Evolutionary conservation across 176 grass and related monocot species (phyloP), one percentile per base, ranked within the genome.

Genomic region (Musa acuminata): DNA sequence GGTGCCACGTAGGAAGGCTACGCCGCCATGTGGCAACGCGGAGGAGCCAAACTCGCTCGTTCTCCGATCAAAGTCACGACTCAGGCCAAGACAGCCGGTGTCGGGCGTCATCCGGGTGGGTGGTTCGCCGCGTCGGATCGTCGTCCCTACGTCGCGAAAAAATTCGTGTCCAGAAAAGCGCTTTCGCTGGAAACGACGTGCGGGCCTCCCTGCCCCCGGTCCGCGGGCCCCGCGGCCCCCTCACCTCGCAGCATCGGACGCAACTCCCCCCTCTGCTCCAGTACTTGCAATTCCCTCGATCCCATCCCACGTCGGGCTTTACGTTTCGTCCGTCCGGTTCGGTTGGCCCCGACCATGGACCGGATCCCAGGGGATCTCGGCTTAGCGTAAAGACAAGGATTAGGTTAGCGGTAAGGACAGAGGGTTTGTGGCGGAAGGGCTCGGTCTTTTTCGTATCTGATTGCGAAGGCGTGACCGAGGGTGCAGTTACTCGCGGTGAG

Each of bases 1-100:
- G 66, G 65, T 29, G 77, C 65, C 77, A 79, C 77, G 77, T 69
- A 19, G 77, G 77, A 79, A 24, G 22, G 1, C 11, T 8, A 59
- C 9, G 6, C 65, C 43, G 77, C 66, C 77, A 59, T 35, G 77
- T 79, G 77, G 50, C 66, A 23, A 79, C 52, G 51, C 64, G 52
- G 65, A 73, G 10, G 17, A 11, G 9, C 70, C 13, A 9, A 51
- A 22, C 4, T 19, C 11, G 11, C 8, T 11, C n/a, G 9, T 48
- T 19, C 3, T 48, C 17, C 69, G 51, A 55, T 22, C 49, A 7
- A 20, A 70, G 67, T 12, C 0, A 1, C 67, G 48, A 70, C 14
- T 43, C 4, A 6, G 35, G 35, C 0, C 4, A 43, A 6, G 35
- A 43, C 35, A 43, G 35, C 35, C 35, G 4, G 35, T 43, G 1